Evolutionary conservation across 768 basidiomycete species (phyloP).

Genomic region (Podaxis rugospora): DNA sequence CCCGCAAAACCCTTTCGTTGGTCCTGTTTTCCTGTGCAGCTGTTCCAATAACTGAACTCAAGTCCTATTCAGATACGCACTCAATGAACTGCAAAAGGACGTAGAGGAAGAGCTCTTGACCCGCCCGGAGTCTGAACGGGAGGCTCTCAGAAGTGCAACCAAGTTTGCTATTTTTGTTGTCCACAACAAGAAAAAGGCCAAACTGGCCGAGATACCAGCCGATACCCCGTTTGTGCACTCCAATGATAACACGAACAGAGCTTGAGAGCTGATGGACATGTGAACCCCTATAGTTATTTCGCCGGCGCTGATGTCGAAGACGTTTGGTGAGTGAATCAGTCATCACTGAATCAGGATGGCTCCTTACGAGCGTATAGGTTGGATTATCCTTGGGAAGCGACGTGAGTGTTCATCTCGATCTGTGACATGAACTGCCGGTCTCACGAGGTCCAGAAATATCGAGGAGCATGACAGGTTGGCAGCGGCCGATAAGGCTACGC

Average conservation of each 20-base stretch:
- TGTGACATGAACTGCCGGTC: neutral
- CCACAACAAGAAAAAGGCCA: constrained; percentile 89
- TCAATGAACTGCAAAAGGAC: constrained; percentile 86
- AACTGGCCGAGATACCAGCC: constrained; percentile 69
- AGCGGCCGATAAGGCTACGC: constrained; percentile 28
- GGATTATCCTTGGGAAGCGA: constrained; percentile 81
- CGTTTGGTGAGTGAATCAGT: constrained; percentile 53
- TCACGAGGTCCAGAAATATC: constrained; percentile 49
- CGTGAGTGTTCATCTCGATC: constrained; percentile 34
- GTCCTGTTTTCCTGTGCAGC: neutral
- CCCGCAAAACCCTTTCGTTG: constrained; percentile 83
- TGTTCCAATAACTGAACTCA: neutral
- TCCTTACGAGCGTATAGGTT: constrained; percentile 41
- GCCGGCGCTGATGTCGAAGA: constrained; percentile 72
- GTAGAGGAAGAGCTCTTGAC: constrained; percentile 65
- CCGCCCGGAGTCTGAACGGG: constrained; percentile 69
- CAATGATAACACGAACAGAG: neutral
- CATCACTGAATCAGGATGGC: neutral
- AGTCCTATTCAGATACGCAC: constrained; percentile 62
- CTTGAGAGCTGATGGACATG: neutral
- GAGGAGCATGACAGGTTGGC: constrained; percentile 73
- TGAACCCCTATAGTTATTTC: constrained; percentile 54
- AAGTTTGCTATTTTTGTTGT: constrained; percentile 93
- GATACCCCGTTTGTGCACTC: constrained; percentile 50
- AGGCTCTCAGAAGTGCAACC: constrained; percentile 59